A percentile compares a stretch with the other conserved stretches of the same genome.
phyloP scores from a whole-genome alignment of 2,329 filamentous ascomycete species.

The Fusarium nanum region DNA sequence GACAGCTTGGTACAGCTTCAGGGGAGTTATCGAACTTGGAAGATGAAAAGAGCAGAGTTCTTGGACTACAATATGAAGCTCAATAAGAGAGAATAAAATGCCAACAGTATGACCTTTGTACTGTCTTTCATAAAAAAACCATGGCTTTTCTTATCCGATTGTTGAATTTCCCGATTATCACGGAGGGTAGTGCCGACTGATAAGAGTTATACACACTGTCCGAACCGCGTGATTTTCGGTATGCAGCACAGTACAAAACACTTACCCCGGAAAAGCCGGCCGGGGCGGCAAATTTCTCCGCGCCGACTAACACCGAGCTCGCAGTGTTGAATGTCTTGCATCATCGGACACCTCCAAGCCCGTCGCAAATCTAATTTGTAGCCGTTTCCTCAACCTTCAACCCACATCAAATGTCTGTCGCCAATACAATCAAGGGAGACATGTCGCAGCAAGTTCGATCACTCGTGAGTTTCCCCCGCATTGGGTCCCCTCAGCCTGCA shows the following conservation, averaged over 20 bases:
- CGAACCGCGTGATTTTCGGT: accelerated
- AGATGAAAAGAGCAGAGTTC: background rate
- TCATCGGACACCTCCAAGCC: conserved; percentile 41
- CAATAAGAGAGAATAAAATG: background rate
- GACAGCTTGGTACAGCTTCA: background rate
- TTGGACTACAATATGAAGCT: too few relatives aligned
- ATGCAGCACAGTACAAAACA: conserved; percentile 12
- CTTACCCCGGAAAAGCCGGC: conserved; percentile 19
- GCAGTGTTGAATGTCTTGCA: conserved; percentile 45
- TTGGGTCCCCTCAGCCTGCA: conserved; percentile 13
- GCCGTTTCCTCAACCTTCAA: conserved; percentile 34
- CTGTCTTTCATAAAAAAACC: background rate
- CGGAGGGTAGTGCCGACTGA: conserved; percentile 7
- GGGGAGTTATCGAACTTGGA: background rate
- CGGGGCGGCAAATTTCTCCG: conserved; percentile 52
- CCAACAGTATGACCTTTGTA: accelerated
- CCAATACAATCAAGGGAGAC: conserved; percentile 60
- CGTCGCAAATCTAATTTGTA: conserved; percentile 38
- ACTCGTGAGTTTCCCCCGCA: conserved; percentile 57
- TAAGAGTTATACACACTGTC: conserved; percentile 7
- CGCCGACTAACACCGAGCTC: conserved; percentile 51
- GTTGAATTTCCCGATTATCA: conserved; percentile 20
- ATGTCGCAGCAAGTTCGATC: conserved; percentile 69
- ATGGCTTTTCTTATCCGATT: background rate
- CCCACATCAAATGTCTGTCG: conserved; percentile 55